Conservation (phyloP, 179 eudicot species). For the Heliamphora ciliata region DNA sequence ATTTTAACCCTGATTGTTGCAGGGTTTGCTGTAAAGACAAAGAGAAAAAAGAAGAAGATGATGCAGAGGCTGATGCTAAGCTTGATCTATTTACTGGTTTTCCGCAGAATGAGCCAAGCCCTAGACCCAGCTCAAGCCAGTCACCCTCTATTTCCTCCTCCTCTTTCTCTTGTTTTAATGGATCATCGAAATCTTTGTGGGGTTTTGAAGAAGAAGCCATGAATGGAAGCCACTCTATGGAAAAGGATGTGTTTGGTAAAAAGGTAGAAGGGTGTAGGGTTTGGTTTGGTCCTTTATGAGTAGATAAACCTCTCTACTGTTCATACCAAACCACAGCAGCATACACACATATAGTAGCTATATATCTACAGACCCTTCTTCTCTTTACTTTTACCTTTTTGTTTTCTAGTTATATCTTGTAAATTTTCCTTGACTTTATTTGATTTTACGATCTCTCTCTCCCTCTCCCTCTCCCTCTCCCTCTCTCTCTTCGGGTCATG, state of each 20-base stretch:
- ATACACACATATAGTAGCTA: too few relatives aligned
- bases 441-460: background rate
- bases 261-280: background rate
- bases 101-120: background rate
- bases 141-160: background rate
- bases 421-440: background rate
- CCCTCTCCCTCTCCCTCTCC: background rate
- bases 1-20: background rate
- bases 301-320: background rate
- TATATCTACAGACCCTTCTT: background rate
- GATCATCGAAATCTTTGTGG: background rate
- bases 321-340: background rate
- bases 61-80: background rate
- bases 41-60: background rate
- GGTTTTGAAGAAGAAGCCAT: slow-evolving; percentile 11
- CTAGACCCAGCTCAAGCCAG: slow-evolving; percentile 3
- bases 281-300: slow-evolving; percentile 10
- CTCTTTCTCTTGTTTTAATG: background rate
- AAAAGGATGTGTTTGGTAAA: background rate
- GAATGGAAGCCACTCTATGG: background rate
- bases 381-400: background rate
- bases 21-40: background rate
- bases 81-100: background rate
- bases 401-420: background rate
- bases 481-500: background rate